These are phyloP conservation scores for Cenococcum geophilum DNA, from an alignment of 495 filamentous ascomycete species.

Conservation along the genomic window DNA sequence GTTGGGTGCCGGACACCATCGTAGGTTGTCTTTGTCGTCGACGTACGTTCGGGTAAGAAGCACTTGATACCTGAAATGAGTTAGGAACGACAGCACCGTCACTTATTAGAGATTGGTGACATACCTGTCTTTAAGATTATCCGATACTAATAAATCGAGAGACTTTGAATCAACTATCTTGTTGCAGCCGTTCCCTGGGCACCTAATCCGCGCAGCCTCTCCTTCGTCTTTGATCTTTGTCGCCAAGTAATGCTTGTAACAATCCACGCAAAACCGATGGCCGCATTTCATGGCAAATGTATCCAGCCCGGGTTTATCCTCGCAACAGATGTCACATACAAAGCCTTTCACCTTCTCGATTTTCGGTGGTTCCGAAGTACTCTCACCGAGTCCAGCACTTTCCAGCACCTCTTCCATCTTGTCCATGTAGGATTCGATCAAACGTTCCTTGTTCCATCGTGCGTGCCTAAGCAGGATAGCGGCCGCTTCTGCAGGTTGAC, in stretches of 20 bases:
- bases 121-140: slow-evolving; percentile 63
- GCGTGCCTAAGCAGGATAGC: slow-evolving; percentile 84
- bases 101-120: slow-evolving; percentile 11
- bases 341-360: slow-evolving; percentile 69
- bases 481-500: slow-evolving; percentile 75
- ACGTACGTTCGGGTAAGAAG: slow-evolving; percentile 91
- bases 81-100: slow-evolving; percentile 7
- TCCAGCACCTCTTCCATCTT: slow-evolving; percentile 69
- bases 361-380: slow-evolving; percentile 54
- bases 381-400: slow-evolving; percentile 71
- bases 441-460: slow-evolving; percentile 89
- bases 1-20: slow-evolving; percentile 96
- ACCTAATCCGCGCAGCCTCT: slow-evolving; percentile 90
- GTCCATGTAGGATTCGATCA: slow-evolving; percentile 96
- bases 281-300: slow-evolving; percentile 94
- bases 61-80: slow-evolving; percentile 61
- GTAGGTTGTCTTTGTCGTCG: slow-evolving; percentile 87
- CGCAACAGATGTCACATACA: slow-evolving; percentile 91
- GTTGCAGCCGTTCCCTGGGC: slow-evolving; percentile 79
- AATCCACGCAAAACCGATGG: slow-evolving; percentile 91
- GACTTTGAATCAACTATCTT: slow-evolving; percentile 88
- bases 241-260: slow-evolving; percentile 81
- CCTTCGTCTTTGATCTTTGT: slow-evolving; percentile 94
- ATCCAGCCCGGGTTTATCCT: slow-evolving; percentile 71
- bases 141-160: slow-evolving; percentile 71